A percentile compares a stretch with the other conserved stretches of the same genome.
Conservation (phyloP, 805 yeast species). For the Barnettozyma wickerhamii region DNA sequence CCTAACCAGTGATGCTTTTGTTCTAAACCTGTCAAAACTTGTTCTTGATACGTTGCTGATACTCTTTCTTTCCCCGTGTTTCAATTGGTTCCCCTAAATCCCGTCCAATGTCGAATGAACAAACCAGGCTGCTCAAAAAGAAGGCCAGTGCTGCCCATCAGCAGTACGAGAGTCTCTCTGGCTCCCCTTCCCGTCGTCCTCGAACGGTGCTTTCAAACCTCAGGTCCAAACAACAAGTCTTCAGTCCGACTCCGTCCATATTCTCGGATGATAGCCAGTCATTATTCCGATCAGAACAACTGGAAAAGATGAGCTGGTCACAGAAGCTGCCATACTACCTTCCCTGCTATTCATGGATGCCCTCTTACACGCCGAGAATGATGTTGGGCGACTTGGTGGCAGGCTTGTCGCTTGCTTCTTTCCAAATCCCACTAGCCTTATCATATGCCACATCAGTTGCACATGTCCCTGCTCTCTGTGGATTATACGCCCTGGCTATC, state of each 20-base stretch:
- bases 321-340: conserved; percentile 53
- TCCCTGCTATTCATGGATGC: conserved; percentile 68
- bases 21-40: no score
- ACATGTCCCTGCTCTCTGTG: conserved; percentile 76
- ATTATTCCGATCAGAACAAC: conserved; percentile 1
- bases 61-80: not conserved
- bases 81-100: not conserved
- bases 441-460: conserved; percentile 79
- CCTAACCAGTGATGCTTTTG: no score
- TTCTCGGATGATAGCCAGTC: conserved; percentile 10
- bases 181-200: conserved; percentile 16
- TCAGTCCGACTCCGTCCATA: conserved; percentile 12
- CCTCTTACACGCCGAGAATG: conserved; percentile 37
- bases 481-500: conserved; percentile 68
- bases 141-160: conserved; percentile 4
- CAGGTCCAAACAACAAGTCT: conserved; percentile 2
- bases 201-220: conserved; percentile 17
- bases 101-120: conserved; percentile 5
- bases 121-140: conserved; percentile 12
- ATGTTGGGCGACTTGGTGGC: conserved; percentile 67
- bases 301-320: conserved; percentile 10
- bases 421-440: conserved; percentile 80
- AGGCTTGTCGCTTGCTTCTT: conserved; percentile 83
- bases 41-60: no score
- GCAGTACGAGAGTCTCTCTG: conserved; percentile 13